Evolutionary conservation across 371 early-diverging fungal genomes (phyloP).

Genomic region (Rhizopus microsporus): DNA sequence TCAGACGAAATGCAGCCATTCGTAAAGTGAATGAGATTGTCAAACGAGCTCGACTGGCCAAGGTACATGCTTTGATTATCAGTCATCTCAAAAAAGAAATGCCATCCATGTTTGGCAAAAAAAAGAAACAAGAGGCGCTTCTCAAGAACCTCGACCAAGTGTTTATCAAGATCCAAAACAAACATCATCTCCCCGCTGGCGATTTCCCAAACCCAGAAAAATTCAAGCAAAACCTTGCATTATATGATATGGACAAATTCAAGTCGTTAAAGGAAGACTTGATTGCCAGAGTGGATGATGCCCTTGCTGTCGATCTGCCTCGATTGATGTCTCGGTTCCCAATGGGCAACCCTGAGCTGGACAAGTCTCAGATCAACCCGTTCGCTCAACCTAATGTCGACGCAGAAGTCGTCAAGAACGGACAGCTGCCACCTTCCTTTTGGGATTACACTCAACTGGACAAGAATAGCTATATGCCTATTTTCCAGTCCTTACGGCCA

Average conservation of each 20-base stretch:
- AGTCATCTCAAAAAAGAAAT: slow-evolving; percentile 82
- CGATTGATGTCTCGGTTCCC: slow-evolving; percentile 42
- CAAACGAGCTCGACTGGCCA: slow-evolving; percentile 83
- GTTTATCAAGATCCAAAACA: slow-evolving; percentile 67
- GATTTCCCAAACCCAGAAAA: slow-evolving; percentile 66
- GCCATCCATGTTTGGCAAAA: slow-evolving; percentile 85
- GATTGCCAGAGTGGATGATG: slow-evolving; percentile 59
- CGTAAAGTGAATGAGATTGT: slow-evolving; percentile 92
- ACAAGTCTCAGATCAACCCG: slow-evolving; percentile 34
- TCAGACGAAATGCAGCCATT: slow-evolving; percentile 84
- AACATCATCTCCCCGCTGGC: slow-evolving; percentile 60
- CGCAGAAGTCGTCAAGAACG: slow-evolving; percentile 17
- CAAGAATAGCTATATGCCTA: slow-evolving; percentile 29
- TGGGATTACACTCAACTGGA: slow-evolving; percentile 58
- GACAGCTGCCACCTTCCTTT: slow-evolving; percentile 32
- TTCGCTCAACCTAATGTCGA: slow-evolving; percentile 20
- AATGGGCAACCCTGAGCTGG: slow-evolving; percentile 36
- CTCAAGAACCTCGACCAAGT: slow-evolving; percentile 63
- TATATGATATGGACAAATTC: slow-evolving; percentile 73
- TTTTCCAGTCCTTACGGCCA: slow-evolving; percentile 41
- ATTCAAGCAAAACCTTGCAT: slow-evolving; percentile 55
- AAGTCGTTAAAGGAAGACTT: slow-evolving; percentile 65
- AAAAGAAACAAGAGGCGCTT: slow-evolving; percentile 67
- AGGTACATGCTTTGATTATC: slow-evolving; percentile 82
- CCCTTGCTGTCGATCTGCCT: slow-evolving; percentile 26